These are phyloP conservation scores for Cordyceps tenuipes DNA, from an alignment of 2,329 filamentous ascomycete genomes.

Conservation along the genomic window DNA sequence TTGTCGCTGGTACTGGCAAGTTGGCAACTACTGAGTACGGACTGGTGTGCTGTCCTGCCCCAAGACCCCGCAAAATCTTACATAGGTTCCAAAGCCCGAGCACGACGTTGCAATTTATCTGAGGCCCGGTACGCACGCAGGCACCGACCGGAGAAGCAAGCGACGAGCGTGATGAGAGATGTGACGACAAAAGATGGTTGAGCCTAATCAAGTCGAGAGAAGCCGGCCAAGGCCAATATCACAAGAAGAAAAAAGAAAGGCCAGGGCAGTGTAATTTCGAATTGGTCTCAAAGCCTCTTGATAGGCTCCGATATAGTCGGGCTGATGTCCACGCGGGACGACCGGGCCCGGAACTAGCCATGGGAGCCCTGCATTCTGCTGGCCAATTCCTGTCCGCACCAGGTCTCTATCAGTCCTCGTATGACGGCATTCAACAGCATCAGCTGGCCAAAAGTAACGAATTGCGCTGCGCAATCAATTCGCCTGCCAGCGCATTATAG, in stretches of 20 bases:
- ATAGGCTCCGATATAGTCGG: conserved; percentile 6
- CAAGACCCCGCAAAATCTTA: neutral
- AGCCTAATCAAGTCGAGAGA: neutral
- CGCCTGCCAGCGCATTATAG: conserved; percentile 10
- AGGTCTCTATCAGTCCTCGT: neutral
- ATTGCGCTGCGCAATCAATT: neutral
- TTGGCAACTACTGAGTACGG: too few relatives aligned
- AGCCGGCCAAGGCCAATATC: neutral
- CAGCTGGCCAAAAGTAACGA: conserved; percentile 3
- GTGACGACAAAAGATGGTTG: neutral
- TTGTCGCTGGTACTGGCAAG: neutral
- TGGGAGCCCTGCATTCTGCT: conserved; percentile 6
- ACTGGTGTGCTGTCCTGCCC: neutral
- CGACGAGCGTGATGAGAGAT: neutral
- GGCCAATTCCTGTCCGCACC: conserved; percentile 2
- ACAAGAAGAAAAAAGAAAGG: neutral
- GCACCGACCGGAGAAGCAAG: neutral
- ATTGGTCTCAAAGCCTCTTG: neutral
- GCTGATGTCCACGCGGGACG: conserved; percentile 7
- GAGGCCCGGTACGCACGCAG: neutral
- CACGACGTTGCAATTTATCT: conserved; percentile 8
- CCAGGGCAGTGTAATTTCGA: conserved; percentile 1
- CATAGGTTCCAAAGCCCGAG: neutral
- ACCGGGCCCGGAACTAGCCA: conserved; percentile 2
- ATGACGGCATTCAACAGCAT: conserved; percentile 5